Base-by-base conservation (phyloP, 108 stramenopile genomes). In the Nitzschia putrida region DNA sequence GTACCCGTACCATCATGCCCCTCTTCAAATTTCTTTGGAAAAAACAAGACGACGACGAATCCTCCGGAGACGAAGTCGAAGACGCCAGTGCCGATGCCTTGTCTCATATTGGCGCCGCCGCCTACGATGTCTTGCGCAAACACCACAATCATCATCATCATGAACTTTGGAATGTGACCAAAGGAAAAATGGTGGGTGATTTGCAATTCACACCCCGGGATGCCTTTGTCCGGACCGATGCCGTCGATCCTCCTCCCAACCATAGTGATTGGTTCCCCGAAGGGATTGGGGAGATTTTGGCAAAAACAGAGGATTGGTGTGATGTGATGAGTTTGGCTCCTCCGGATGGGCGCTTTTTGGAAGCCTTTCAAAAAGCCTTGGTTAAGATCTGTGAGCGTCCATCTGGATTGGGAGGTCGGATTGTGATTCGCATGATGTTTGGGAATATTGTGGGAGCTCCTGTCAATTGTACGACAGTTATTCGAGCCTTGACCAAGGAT, bases 91-190 rank as follows among this genome's bases (percentile, higher is more conserved):
- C 83, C 13, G 66, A 20, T 8, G 23, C 54, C 34, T 75, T 88
- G 29, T 77, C 74, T 7, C 47, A 83, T 40, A 80, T 88, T 6
- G 83, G 83, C 8, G 51, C 22, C 0, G 79, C 86, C 6, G 81
- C 76, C 21, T 82, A 88, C 59, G 59, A 88, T 54, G 71, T 57
- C 23, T 73, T 88, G 8, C 72, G 81, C 16, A 69, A 54, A 23
- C 60, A 83, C 23, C 83, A 88, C 70, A 78, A 71, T 51, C 69
- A 73, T 44, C 74, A 82, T 26, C 83, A 85, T 47, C 76, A 83
- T 42, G 73, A 57, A 57, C 59, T 83, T 54, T 88, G 86, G 86
- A 88, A 88, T 60, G 83, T 88, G 0, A 88, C 86, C n/a, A 78
- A 69, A 39, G 84, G 86, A 3, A 67, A 69, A 43, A 52, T 88